A percentile compares a stretch with the other conserved stretches of the same genome.
Evolutionary conservation across 2,329 filamentous ascomycete genomes (phyloP).

Genomic region (Pseudogymnoascus sp.): DNA sequence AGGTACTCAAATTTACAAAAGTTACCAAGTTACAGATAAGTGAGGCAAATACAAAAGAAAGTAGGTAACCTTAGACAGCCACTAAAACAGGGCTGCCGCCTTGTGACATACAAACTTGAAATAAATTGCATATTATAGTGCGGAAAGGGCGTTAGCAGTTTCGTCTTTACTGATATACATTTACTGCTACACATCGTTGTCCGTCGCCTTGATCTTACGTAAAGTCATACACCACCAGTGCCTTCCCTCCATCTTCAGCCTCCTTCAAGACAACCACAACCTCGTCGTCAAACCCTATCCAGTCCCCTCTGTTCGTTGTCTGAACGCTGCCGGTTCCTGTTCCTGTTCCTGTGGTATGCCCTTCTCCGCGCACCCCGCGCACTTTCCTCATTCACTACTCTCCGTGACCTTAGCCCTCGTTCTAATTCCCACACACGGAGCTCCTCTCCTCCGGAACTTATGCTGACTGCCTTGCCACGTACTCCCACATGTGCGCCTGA

Average conservation of each 20-base stretch:
- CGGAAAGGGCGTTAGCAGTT: background rate
- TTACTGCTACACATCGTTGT: background rate
- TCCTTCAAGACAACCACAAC: constrained; percentile 61
- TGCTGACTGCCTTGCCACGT: constrained; percentile 63
- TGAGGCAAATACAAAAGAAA: background rate
- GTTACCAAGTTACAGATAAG: background rate
- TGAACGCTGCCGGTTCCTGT: background rate
- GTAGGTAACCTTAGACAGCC: background rate
- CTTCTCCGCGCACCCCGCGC: constrained; percentile 44
- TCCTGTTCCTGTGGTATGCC: constrained; percentile 15
- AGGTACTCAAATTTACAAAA: background rate
- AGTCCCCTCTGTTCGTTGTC: constrained; percentile 41
- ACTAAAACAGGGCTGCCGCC: background rate
- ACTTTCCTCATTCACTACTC: constrained; percentile 41
- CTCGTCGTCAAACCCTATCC: constrained; percentile 67
- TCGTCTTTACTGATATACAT: background rate
- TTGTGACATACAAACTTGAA: background rate
- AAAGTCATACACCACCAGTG: constrained; percentile 64
- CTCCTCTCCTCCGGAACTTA: constrained; percentile 45
- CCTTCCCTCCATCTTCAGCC: constrained; percentile 47
- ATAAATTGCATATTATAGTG: too few relatives aligned
- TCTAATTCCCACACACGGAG: constrained; percentile 65
- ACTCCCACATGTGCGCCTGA: constrained; percentile 62
- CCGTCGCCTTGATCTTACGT: constrained; percentile 35
- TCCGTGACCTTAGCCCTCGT: constrained; percentile 42